Evolutionary conservation across 1,139 yeast genomes (phyloP).

Genomic region (Yamadazyma pseudoaaseri): DNA sequence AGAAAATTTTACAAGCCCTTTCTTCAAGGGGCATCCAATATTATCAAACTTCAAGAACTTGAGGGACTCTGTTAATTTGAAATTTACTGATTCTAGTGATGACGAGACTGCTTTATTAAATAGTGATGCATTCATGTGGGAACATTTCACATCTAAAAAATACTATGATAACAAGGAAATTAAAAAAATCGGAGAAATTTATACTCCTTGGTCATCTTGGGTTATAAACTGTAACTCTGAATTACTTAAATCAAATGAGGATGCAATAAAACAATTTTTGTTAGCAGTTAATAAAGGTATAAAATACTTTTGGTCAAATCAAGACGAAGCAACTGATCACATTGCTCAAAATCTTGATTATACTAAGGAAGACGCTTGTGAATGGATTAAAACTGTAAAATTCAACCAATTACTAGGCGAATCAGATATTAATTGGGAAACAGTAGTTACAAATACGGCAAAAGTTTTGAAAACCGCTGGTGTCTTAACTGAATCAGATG

Average conservation of each 20-base stretch:
- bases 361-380: constrained; percentile 69
- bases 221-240: constrained; percentile 57
- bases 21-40: constrained; percentile 51
- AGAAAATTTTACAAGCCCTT: constrained; percentile 47
- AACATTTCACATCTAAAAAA: constrained; percentile 81
- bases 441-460: constrained; percentile 46
- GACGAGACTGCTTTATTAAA: constrained; percentile 28
- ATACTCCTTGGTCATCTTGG: constrained; percentile 98
- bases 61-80: constrained; percentile 73
- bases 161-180: constrained; percentile 80
- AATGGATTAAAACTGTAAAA: constrained; percentile 76
- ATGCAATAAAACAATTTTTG: constrained; percentile 35
- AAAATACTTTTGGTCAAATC: constrained; percentile 55
- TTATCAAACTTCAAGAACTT: constrained; percentile 70
- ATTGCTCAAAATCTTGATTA: constrained; percentile 73
- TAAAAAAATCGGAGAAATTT: constrained; percentile 80
- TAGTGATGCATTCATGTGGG: constrained; percentile 95
- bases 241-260: constrained; percentile 22
- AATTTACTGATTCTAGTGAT: constrained; percentile 17
- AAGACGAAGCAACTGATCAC: constrained; percentile 64
- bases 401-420: constrained; percentile 52
- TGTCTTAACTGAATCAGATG: constrained; percentile 44
- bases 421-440: constrained; percentile 45
- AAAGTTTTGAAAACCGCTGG: constrained; percentile 61
- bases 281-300: constrained; percentile 66